Evolutionary conservation across 768 basidiomycete genomes (phyloP), one percentile per base, ranked within the genome.

Genomic region (Xerocomus spinulosus): DNA sequence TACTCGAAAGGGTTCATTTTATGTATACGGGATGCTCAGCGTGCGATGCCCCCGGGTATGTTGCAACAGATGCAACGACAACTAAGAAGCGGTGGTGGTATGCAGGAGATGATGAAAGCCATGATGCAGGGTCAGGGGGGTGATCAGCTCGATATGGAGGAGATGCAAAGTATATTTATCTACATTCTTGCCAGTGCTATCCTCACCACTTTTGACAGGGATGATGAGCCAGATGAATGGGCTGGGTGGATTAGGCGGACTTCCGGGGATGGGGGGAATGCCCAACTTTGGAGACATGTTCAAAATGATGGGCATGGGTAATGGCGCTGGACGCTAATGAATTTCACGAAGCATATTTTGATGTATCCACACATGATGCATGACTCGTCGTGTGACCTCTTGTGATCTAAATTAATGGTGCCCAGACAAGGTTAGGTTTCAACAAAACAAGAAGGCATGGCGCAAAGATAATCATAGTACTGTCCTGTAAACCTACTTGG

Each of bases 81-180:
- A 60, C 71, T 89, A 63, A 74, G 85, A 48, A 69, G 83, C 46
- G 89, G 88, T 9, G 90, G 92, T 18, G 91, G 91, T 37, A 87
- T 96, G 83, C 89, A 93, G 66, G 92, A 95, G 59, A 95, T 95
- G 92, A 92, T 95, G 92, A 89, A 87, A 64, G 85, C 87, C 23
- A 93, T 97, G 90, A 93, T 96, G 88, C 91, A 92, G 58, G 89
- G 92, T 9, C 84, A 89, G 57, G 90, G 88, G 45, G 89, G 89
- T 10, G 93, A 93, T 59, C 83, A 92, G 62, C 73, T 85, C 44
- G 92, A 93, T 61, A 88, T 95, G 87, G 87, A 90, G 50, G 92
- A 95, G 66, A 92, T 94, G 89, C 89, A 92, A 70, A 79, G 91
- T 86, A 68, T 54, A 79, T 69, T 24, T 40, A 47, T 52, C 15